Conservation (phyloP, 371 early-diverging fungal genomes). For the Lichtheimia ornata region DNA sequence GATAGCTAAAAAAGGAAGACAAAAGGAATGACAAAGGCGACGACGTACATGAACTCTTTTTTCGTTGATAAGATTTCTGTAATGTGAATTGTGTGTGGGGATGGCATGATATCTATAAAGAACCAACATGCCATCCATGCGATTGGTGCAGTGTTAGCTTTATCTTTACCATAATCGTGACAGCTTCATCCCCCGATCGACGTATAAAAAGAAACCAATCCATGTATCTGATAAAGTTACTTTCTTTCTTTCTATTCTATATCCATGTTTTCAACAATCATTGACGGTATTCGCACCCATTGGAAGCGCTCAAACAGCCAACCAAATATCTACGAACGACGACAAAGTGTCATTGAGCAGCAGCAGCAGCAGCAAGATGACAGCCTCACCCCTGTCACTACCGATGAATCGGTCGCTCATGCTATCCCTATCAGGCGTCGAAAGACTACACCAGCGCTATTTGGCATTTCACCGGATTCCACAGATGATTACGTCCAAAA, state of each 20-base stretch:
- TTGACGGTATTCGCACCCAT: background rate
- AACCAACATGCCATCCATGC: no score
- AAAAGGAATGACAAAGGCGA: no score
- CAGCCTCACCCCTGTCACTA: background rate
- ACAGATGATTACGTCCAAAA: constrained; percentile 52
- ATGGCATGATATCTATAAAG: no score
- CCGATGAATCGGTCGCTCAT: background rate
- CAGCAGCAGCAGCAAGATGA: background rate
- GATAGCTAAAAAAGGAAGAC: no score
- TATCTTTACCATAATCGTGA: no score
- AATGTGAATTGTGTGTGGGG: no score
- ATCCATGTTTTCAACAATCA: background rate
- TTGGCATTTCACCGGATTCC: constrained; percentile 40
- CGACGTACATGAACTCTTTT: no score
- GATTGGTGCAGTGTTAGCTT: no score
- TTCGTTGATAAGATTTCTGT: no score
- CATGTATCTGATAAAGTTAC: background rate
- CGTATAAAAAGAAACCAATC: no score
- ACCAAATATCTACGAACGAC: background rate
- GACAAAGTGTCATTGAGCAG: background rate
- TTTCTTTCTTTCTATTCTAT: background rate
- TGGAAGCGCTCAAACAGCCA: background rate
- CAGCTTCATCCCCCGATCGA: no score
- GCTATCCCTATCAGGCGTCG: constrained; percentile 3
- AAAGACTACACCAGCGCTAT: constrained; percentile 18